phyloP scores from a whole-genome alignment of 75 land plant genomes.

The Isoetes taiwanensis region DNA sequence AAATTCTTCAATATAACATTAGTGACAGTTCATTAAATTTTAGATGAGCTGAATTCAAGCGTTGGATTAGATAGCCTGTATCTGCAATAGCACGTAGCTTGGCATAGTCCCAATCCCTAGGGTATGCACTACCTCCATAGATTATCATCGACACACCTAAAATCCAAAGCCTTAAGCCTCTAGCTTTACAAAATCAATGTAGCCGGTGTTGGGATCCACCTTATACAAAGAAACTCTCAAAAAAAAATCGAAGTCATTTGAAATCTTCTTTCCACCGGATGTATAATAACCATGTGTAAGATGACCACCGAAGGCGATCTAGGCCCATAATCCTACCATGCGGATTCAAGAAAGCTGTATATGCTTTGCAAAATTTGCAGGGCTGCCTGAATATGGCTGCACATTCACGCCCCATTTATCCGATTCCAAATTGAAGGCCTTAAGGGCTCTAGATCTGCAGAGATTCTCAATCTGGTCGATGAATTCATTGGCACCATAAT shows the following conservation, averaged over 20 bases:
- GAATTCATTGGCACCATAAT: slow-evolving; percentile 74
- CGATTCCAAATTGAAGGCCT: slow-evolving; percentile 44
- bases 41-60: no score
- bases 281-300: slow-evolving; percentile 79
- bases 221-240: slow-evolving; percentile 82
- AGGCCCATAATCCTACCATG: slow-evolving; percentile 75
- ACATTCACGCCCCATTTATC: slow-evolving; percentile 73
- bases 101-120: slow-evolving; percentile 78
- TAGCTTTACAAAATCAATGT: slow-evolving; percentile 55
- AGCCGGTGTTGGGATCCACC: slow-evolving; percentile 58
- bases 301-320: slow-evolving; percentile 71
- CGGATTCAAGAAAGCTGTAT: slow-evolving; percentile 60
- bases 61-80: no score
- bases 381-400: slow-evolving; percentile 76
- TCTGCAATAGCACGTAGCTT: slow-evolving; percentile 54
- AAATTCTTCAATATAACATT: no score
- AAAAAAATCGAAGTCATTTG: slow-evolving; percentile 73
- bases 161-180: slow-evolving; percentile 90
- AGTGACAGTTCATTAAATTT: no score
- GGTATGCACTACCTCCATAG: slow-evolving; percentile 80
- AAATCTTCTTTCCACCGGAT: slow-evolving; percentile 79
- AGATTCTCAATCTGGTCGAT: slow-evolving; percentile 72
- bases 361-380: slow-evolving; percentile 77
- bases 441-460: slow-evolving; percentile 52
- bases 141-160: slow-evolving; percentile 70